These are phyloP conservation scores for Avena insularis DNA, from an alignment of 176 grass and related monocot genomes.

Conservation along the genomic window DNA sequence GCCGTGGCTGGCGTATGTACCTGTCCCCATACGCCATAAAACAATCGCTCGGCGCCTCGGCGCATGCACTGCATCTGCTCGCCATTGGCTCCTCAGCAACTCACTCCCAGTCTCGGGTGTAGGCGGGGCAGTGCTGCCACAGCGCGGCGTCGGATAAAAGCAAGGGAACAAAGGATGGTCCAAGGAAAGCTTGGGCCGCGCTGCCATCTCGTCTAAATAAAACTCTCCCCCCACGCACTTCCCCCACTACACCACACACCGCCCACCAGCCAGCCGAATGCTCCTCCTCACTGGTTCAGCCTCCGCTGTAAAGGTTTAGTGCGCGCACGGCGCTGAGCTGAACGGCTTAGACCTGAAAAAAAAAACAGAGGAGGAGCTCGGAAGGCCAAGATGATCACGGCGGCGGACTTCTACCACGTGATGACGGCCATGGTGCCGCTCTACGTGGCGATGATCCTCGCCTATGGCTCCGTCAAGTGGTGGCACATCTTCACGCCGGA, in stretches of 20 bases:
- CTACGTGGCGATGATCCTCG: slow-evolving; percentile 99
- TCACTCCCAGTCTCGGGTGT: not conserved
- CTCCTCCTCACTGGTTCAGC: slow-evolving; percentile 27
- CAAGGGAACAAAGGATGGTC: slow-evolving; percentile 59
- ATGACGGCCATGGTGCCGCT: slow-evolving; percentile 99
- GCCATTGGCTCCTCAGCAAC: not conserved
- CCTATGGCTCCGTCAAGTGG: slow-evolving; percentile 97
- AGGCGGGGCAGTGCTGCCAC: not conserved
- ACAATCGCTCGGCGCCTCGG: not conserved
- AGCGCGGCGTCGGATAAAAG: slow-evolving; percentile 37
- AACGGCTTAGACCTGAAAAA: not conserved
- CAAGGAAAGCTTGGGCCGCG: slow-evolving; percentile 41
- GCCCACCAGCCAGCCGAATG: not conserved
- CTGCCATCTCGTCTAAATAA: slow-evolving; percentile 69
- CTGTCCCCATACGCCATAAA: not conserved
- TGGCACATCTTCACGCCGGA: slow-evolving; percentile 98
- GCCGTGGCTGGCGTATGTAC: not conserved
- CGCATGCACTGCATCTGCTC: slow-evolving; percentile 18
- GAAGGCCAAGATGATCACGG: slow-evolving; percentile 75
- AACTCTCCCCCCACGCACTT: slow-evolving; percentile 43
- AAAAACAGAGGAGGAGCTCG: not conserved
- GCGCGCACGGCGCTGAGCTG: not conserved
- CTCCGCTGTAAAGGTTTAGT: not conserved
- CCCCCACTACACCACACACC: not conserved
- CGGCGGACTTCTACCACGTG: slow-evolving; percentile 86